Base-by-base conservation (phyloP, 768 basidiomycete genomes). In the Tremella yokohamensis region DNA sequence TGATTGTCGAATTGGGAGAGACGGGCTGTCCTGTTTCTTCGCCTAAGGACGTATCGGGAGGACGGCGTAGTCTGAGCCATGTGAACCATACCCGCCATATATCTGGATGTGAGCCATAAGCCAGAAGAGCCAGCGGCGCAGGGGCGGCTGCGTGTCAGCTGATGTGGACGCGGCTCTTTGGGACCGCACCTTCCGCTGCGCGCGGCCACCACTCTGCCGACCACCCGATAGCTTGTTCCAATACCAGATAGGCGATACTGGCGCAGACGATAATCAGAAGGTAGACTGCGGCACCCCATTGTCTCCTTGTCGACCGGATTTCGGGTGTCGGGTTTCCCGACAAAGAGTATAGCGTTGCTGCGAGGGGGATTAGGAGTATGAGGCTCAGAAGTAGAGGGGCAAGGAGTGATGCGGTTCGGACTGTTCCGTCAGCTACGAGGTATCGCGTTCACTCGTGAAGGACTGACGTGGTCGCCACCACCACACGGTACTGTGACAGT, bases 161-260 rank as follows among this genome's bases (percentile, higher is more conserved):
- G 7, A 19, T 16, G 18, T 8, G 8, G 20, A 8, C 16, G 7
- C 42, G 22, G 25, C 25, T 26, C 25, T 3, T 16, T 8, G 8
- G 16, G 4, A 18, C 49, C 3, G 4, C 37, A 52, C 25, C 18
- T 39, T 52, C 51, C 11, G 18, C 24, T 39, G 29, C 51, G 16
- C 51, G 25, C n/a, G 51, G 51, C 18, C 26, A 37, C 51, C 51
- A 52, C 8, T 34, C 38, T 6, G 18, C 25, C n/a, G 18, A 22
- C 51, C 51, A 52, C 8, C 51, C 51, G 26, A 37, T 52, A 3
- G 24, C 24, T 34, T 52, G 51, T 39, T 52, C 51, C 15, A 52
- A 16, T 18, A 52, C 37, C 18, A 39, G 37, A 20, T 52, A 52
- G 8, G 18, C 51, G 3, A 34, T 18, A 8, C n/a, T 45, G 6